Evolutionary conservation across 1,139 yeast genomes (phyloP).

Genomic region (Pneumocystis sp.): DNA sequence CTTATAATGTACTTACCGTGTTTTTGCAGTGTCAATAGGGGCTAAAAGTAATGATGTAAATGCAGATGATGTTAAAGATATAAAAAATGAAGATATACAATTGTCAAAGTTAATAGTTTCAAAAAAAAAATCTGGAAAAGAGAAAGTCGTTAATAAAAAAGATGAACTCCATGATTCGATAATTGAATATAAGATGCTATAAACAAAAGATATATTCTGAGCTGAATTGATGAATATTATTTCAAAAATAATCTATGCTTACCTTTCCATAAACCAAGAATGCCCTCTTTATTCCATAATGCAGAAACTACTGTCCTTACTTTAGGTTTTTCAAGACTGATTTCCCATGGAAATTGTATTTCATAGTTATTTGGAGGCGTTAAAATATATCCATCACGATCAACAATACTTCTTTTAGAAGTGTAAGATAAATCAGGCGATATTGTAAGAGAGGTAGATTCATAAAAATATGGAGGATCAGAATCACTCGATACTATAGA

Average conservation of each 20-base stretch:
- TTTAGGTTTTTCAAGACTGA: slow-evolving; percentile 2
- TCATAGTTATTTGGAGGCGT: slow-evolving; percentile 10
- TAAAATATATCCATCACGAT: slow-evolving; percentile 8
- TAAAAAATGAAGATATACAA: slow-evolving; percentile 49
- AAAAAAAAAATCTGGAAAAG: slow-evolving; percentile 84
- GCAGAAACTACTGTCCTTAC: slow-evolving; percentile 51
- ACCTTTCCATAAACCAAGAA: slow-evolving; percentile 59
- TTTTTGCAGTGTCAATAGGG: slow-evolving; percentile 69
- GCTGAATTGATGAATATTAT: slow-evolving; percentile 26
- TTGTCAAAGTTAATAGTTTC: slow-evolving; percentile 72
- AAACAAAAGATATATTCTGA: slow-evolving; percentile 67
- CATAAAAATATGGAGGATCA: background rate
- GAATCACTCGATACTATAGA: background rate
- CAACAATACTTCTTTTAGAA: slow-evolving; percentile 5
- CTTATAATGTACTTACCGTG: slow-evolving; percentile 26
- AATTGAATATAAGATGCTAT: slow-evolving; percentile 60
- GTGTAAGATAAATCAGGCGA: background rate
- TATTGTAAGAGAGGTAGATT: background rate
- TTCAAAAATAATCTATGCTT: background rate
- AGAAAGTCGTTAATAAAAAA: slow-evolving; percentile 61
- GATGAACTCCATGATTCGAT: slow-evolving; percentile 89
- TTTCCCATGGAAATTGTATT: slow-evolving; percentile 10
- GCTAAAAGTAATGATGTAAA: slow-evolving; percentile 62
- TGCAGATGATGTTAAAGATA: slow-evolving; percentile 59
- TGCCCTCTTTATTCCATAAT: slow-evolving; percentile 61